A percentile compares a stretch with the other conserved stretches of the same genome.
Evolutionary conservation across 495 filamentous ascomycete genomes (phyloP).

Genomic region (Lophium mytilinum): DNA sequence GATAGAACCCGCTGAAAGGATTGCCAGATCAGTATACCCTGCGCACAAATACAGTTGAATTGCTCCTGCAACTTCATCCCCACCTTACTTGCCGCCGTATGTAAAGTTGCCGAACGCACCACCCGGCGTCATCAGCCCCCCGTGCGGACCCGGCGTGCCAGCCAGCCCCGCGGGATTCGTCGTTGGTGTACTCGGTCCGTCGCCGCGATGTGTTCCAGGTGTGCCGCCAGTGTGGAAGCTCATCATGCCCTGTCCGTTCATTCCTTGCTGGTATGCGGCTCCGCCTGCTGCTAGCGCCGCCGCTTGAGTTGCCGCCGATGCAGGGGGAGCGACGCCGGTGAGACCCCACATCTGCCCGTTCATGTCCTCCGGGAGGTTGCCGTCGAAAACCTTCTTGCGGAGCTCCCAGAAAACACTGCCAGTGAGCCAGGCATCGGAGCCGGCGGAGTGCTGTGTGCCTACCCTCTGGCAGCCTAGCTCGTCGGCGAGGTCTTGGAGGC

Average conservation of each 20-base stretch:
- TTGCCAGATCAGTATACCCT: too few relatives aligned
- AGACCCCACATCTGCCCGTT: conserved; percentile 89
- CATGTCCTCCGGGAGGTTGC: conserved; percentile 76
- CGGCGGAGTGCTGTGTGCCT: conserved; percentile 81
- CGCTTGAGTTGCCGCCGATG: conserved; percentile 32
- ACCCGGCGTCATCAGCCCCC: background rate
- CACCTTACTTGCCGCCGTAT: conserved; percentile 3
- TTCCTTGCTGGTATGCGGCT: background rate
- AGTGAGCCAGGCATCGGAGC: conserved; percentile 83
- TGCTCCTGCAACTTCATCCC: too few relatives aligned
- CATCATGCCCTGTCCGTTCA: conserved; percentile 7
- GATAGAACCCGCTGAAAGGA: too few relatives aligned
- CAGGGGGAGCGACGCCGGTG: conserved; percentile 52
- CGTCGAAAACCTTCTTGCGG: conserved; percentile 70
- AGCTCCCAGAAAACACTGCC: conserved; percentile 45
- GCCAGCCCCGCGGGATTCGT: conserved; percentile 23
- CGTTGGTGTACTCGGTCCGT: conserved; percentile 28
- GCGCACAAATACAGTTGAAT: too few relatives aligned
- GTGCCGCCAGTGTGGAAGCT: conserved; percentile 7
- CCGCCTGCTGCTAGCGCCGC: conserved; percentile 31
- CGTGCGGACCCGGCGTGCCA: conserved; percentile 8
- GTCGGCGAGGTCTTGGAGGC: conserved; percentile 88
- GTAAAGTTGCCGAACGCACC: conserved; percentile 14
- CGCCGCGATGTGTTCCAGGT: conserved; percentile 7
- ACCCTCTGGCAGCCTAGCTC: conserved; percentile 80